These are phyloP conservation scores for Debaryomyces sp. DNA, from an alignment of 1,139 yeast genomes.

Conservation along the genomic window DNA sequence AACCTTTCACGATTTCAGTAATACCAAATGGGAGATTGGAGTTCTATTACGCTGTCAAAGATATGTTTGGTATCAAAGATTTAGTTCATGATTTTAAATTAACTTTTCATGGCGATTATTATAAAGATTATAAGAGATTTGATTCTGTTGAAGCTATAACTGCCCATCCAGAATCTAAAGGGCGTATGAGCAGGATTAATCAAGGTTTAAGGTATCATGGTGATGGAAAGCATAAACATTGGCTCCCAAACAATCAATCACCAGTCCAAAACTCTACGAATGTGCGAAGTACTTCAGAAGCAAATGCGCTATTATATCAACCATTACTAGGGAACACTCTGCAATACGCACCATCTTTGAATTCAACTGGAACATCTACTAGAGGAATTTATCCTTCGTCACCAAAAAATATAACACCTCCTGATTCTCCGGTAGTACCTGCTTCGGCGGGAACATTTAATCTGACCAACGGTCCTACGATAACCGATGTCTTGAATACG, in stretches of 20 bases:
- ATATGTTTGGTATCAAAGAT: slow-evolving; percentile 76
- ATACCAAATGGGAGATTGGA: slow-evolving; percentile 72
- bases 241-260: slow-evolving; percentile 59
- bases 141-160: slow-evolving; percentile 76
- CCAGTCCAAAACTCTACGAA: slow-evolving; percentile 16
- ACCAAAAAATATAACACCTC: slow-evolving; percentile 28
- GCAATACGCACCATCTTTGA: slow-evolving; percentile 28
- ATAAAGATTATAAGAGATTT: slow-evolving; percentile 76
- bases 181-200: slow-evolving; percentile 72
- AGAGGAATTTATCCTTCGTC: slow-evolving; percentile 36
- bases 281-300: slow-evolving; percentile 32
- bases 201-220: slow-evolving; percentile 82
- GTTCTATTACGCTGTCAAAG: slow-evolving; percentile 66
- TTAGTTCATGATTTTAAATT: slow-evolving; percentile 72
- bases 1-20: slow-evolving; percentile 62
- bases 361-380: slow-evolving; percentile 37
- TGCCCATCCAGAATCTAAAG: slow-evolving; percentile 67
- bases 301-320: slow-evolving; percentile 23
- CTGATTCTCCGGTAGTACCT: slow-evolving; percentile 20
- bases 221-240: slow-evolving; percentile 80
- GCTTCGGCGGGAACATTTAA: slow-evolving; percentile 14
- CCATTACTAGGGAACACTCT: not conserved
- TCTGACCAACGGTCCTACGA: slow-evolving; percentile 13
- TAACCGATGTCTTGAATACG: slow-evolving; percentile 31
- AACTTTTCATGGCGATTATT: slow-evolving; percentile 74